Conservation (phyloP, 2,329 filamentous ascomycete genomes). For the Penicillium paneum region DNA sequence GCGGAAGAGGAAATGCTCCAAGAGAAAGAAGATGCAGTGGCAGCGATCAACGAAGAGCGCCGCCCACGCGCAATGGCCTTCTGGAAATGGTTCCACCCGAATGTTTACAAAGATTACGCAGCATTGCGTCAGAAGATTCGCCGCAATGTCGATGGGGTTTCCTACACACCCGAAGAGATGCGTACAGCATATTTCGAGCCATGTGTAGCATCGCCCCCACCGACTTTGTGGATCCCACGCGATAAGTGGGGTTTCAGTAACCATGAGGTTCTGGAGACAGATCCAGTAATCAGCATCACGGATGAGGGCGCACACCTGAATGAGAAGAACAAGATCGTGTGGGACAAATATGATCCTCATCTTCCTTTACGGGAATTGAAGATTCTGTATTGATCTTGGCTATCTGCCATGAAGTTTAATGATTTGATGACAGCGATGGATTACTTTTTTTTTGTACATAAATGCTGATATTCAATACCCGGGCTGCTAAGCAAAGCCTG, state of each 20-base stretch:
- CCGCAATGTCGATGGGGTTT: constrained; percentile 51
- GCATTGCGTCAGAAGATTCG: constrained; percentile 68
- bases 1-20: constrained; percentile 51
- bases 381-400: constrained; percentile 44
- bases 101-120: constrained; percentile 72
- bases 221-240: constrained; percentile 75
- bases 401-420: background rate
- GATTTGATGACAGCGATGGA: constrained; percentile 5
- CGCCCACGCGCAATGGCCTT: constrained; percentile 25
- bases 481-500: background rate
- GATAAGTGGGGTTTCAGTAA: constrained; percentile 70
- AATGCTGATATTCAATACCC: background rate
- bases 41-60: constrained; percentile 20
- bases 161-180: constrained; percentile 61
- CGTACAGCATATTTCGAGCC: constrained; percentile 71
- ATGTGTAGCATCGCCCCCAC: constrained; percentile 59
- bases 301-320: constrained; percentile 70
- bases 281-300: constrained; percentile 69
- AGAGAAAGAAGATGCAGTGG: constrained; percentile 33
- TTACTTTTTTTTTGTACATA: constrained; percentile 1
- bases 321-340: constrained; percentile 65
- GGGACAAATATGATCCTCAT: constrained; percentile 56
- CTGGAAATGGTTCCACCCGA: constrained; percentile 61
- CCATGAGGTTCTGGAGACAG: constrained; percentile 72
- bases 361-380: constrained; percentile 57